Conservation (phyloP, 352 stramenopile genomes). For the Blastocystis sp. region DNA sequence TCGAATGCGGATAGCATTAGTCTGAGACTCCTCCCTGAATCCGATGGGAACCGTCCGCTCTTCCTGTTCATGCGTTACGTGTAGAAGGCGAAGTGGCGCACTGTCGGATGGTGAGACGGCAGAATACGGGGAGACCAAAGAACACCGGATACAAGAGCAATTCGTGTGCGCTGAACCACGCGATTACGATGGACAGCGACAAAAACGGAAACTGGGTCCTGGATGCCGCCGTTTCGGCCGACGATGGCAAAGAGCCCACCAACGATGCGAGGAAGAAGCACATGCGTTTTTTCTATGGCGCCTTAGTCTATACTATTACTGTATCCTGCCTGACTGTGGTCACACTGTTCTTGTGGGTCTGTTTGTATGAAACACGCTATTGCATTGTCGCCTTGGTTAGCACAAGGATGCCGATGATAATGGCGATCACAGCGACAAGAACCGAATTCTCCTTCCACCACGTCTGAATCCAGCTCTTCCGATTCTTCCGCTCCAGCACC, state of each 20-base stretch:
- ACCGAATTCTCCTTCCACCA: conserved; percentile 53
- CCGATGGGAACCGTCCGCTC: background rate
- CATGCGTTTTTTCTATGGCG: background rate
- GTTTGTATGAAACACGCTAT: background rate
- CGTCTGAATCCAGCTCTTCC: background rate
- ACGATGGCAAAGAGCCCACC: background rate
- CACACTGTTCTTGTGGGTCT: background rate
- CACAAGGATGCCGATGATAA: conserved; percentile 55
- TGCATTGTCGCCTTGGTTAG: conserved; percentile 43
- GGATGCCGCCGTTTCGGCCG: background rate
- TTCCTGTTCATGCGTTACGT: background rate
- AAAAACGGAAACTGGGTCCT: background rate
- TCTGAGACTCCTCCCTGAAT: background rate
- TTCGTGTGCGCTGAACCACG: background rate
- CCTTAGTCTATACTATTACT: background rate
- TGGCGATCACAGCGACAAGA: background rate
- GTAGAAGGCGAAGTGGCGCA: background rate
- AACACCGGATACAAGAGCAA: background rate
- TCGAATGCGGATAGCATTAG: background rate
- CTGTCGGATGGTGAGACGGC: background rate
- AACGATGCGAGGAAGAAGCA: background rate
- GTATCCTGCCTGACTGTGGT: background rate
- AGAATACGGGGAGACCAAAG: background rate
- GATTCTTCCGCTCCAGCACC: conserved; percentile 28
- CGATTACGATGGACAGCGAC: background rate